A percentile compares a stretch with the other conserved stretches of the same genome.
phyloP scores from a whole-genome alignment of 805 yeast genomes.

The Saccharomycopsis babjevae region DNA sequence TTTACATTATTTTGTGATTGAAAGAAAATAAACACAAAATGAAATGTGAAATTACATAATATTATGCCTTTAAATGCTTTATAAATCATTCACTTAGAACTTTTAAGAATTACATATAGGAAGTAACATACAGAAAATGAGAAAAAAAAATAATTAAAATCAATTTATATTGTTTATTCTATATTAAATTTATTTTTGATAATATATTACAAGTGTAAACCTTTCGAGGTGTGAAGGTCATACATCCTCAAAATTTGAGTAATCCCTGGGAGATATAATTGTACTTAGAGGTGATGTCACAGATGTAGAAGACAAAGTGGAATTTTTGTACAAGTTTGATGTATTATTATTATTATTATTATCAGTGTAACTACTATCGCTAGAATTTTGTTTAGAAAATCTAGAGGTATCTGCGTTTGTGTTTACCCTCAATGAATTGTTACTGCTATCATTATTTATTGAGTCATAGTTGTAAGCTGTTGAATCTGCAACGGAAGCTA shows the following conservation, averaged over 20 bases:
- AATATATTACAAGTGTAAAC: neutral
- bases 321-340: neutral
- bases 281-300: neutral
- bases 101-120: neutral
- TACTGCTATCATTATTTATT: neutral
- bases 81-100: neutral
- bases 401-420: neutral
- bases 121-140: neutral
- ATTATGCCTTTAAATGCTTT: neutral
- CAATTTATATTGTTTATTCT: neutral
- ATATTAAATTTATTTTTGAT: neutral
- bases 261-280: neutral
- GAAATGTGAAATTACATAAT: neutral
- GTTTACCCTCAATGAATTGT: neutral
- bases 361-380: neutral
- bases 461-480: neutral
- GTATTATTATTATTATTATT: neutral
- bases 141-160: neutral
- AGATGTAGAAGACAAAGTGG: neutral
- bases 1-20: constrained; percentile 64
- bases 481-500: neutral
- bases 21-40: constrained; percentile 39
- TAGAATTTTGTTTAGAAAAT: neutral
- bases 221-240: neutral
- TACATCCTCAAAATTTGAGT: neutral